A percentile compares a stretch with the other conserved stretches of the same genome.
Evolutionary conservation across 768 basidiomycete species (phyloP).

Genomic region (Calocera viscosa): DNA sequence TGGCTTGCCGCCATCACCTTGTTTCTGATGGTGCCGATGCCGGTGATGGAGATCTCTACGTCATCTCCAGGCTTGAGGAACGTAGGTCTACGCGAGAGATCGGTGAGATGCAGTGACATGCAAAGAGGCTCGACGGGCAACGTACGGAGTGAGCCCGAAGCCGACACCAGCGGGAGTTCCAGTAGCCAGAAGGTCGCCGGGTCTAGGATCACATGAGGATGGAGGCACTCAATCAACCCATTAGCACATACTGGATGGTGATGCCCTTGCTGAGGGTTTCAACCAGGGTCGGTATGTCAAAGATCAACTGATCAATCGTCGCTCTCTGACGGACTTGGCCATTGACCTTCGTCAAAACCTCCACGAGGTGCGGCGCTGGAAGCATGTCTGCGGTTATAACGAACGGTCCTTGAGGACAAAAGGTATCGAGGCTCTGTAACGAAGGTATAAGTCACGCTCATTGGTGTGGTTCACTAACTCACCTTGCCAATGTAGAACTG

Average conservation of each 20-base stretch:
- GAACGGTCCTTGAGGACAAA: constrained; percentile 24
- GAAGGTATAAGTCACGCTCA: neutral
- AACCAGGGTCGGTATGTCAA: constrained; percentile 24
- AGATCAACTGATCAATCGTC: constrained; percentile 21
- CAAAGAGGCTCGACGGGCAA: constrained; percentile 19
- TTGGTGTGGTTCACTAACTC: neutral
- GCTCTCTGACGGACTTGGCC: constrained; percentile 20
- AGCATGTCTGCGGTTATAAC: constrained; percentile 16
- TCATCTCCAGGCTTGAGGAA: constrained; percentile 22
- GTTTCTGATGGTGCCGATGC: constrained; percentile 20
- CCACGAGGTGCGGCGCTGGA: constrained; percentile 11
- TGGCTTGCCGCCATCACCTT: constrained; percentile 3
- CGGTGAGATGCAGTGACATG: constrained; percentile 10
- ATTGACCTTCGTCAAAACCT: constrained; percentile 21
- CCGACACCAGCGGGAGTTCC: constrained; percentile 18
- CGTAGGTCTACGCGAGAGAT: neutral
- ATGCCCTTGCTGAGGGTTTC: constrained; percentile 22
- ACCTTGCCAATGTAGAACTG: constrained; percentile 24
- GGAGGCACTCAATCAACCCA: neutral
- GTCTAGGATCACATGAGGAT: neutral
- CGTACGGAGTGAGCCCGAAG: neutral
- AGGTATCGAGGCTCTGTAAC: constrained; percentile 19
- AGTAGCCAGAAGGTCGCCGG: constrained; percentile 23
- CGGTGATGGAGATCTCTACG: constrained; percentile 21
- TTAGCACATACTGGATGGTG: constrained; percentile 18